These are phyloP conservation scores for Vaccinium corymbosum DNA, from an alignment of 148 eudicot species.

Conservation along the genomic window DNA sequence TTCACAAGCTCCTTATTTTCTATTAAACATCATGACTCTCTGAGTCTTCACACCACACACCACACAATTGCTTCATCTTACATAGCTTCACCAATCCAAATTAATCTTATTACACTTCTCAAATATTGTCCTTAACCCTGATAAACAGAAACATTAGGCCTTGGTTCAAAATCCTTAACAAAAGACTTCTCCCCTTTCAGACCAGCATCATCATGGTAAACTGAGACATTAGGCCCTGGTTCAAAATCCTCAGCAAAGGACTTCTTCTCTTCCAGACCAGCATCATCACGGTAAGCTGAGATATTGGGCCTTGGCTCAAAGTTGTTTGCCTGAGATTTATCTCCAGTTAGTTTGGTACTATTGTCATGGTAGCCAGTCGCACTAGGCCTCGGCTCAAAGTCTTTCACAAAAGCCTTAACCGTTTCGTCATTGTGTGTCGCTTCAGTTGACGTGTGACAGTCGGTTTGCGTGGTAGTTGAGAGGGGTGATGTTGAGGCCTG, in stretches of 20 bases:
- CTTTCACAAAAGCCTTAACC: neutral
- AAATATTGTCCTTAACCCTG: neutral
- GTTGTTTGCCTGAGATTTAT: neutral
- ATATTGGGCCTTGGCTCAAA: constrained; percentile 29
- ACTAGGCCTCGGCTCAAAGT: neutral
- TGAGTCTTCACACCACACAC: neutral
- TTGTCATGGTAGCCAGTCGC: neutral
- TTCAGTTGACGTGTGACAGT: neutral
- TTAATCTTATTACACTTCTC: neutral
- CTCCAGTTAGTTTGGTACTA: neutral
- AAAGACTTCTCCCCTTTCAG: constrained; percentile 6
- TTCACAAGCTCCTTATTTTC: neutral
- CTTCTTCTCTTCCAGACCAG: neutral
- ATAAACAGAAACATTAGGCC: constrained; percentile 13
- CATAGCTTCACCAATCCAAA: neutral
- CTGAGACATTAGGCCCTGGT: constrained; percentile 6
- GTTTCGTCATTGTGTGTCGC: neutral
- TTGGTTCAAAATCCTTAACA: constrained; percentile 16
- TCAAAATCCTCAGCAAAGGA: constrained; percentile 15
- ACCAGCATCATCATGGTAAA: neutral
- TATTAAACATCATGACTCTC: neutral
- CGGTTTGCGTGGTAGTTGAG: neutral
- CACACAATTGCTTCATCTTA: neutral
- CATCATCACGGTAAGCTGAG: constrained; percentile 6
- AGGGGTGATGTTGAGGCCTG: neutral